A percentile compares a stretch with the other conserved stretches of the same genome.
These are phyloP conservation scores for Penicillium brevicompactum DNA, from an alignment of 2,329 filamentous ascomycete species.

Conservation along the genomic window DNA sequence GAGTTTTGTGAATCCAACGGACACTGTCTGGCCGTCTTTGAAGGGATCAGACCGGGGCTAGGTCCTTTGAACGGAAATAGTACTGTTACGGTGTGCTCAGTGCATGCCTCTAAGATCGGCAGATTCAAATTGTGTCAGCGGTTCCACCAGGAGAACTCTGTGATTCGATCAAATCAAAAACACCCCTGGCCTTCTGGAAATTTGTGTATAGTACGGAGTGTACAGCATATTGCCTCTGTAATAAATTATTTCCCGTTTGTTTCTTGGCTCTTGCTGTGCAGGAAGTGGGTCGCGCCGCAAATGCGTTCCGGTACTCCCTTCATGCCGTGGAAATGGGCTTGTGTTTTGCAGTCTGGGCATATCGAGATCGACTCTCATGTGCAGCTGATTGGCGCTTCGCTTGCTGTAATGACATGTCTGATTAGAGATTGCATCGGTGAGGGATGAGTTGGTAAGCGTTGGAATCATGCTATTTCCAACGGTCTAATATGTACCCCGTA, in stretches of 20 bases:
- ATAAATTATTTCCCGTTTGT: conserved; percentile 15
- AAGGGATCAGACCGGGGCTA: conserved; percentile 1
- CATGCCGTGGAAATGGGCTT: conserved; percentile 14
- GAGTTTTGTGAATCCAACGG: neutral
- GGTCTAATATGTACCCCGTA: neutral
- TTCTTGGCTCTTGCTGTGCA: conserved; percentile 21
- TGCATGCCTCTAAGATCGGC: conserved; percentile 24
- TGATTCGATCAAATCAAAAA: conserved; percentile 5
- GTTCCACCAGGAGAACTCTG: conserved; percentile 17
- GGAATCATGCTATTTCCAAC: neutral
- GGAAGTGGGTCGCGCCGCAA: conserved; percentile 23
- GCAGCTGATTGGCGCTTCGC: neutral
- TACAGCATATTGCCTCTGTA: conserved; percentile 6
- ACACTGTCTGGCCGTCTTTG: neutral
- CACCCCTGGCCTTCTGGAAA: conserved; percentile 24
- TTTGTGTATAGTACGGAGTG: neutral
- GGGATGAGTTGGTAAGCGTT: neutral
- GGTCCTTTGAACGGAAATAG: neutral
- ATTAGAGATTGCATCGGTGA: neutral
- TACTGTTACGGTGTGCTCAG: conserved; percentile 17
- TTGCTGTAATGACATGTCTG: neutral
- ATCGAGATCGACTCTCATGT: conserved; percentile 3
- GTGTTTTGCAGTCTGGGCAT: conserved; percentile 15
- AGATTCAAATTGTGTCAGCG: conserved; percentile 19
- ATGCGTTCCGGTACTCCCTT: conserved; percentile 19